Conservation (phyloP, 2,329 filamentous ascomycete species). For the Aspergillus pseudonomiae region DNA sequence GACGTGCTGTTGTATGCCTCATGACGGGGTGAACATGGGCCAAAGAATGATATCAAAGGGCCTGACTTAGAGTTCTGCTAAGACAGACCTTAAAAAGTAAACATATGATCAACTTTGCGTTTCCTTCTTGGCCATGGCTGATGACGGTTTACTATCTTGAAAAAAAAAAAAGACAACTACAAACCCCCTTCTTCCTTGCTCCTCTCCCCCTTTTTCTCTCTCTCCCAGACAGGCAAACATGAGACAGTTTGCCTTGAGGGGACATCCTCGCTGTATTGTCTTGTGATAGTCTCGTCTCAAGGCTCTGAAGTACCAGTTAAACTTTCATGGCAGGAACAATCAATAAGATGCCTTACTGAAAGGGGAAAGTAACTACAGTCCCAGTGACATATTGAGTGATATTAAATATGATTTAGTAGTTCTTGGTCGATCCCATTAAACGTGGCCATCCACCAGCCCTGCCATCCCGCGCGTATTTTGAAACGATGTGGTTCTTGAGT, state of each 20-base stretch:
- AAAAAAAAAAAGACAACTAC: neutral
- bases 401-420: slow-evolving; percentile 4
- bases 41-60: neutral
- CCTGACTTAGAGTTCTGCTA: slow-evolving; percentile 3
- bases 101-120: slow-evolving; percentile 5
- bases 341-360: slow-evolving; percentile 1
- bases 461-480: slow-evolving; percentile 13
- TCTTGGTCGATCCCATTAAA: slow-evolving; percentile 15
- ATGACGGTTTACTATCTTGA: neutral
- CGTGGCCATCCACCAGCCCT: slow-evolving; percentile 12
- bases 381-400: slow-evolving; percentile 1
- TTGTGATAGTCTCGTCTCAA: neutral
- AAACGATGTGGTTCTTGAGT: slow-evolving; percentile 18
- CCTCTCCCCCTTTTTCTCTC: neutral
- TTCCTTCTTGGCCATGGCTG: neutral
- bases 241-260: slow-evolving; percentile 2
- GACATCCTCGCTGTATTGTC: neutral
- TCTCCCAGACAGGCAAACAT: neutral
- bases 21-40: neutral
- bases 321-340: slow-evolving; percentile 3
- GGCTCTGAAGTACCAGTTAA: neutral
- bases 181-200: neutral
- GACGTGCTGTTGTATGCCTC: neutral
- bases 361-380: slow-evolving; percentile 4
- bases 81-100: slow-evolving; percentile 4